phyloP scores from a whole-genome alignment of 345 rosid genomes.

The Hibiscus mutabilis region DNA sequence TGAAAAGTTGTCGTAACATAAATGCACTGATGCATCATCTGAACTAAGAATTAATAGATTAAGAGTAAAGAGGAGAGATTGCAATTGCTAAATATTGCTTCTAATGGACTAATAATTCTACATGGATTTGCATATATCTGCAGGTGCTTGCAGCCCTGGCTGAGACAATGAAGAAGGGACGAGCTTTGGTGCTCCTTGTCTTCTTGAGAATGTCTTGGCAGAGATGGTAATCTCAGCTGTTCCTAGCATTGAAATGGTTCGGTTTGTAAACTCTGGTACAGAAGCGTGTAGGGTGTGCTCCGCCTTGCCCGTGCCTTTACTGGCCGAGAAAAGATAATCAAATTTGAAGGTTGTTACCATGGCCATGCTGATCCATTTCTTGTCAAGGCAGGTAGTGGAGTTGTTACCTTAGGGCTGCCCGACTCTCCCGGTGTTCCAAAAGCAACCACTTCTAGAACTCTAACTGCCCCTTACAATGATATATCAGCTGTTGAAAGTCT shows the following conservation, averaged over 20 bases:
- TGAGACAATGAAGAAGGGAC: slow-evolving; percentile 96
- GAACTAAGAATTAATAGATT: not conserved
- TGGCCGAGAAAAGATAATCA: slow-evolving; percentile 56
- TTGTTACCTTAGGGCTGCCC: slow-evolving; percentile 83
- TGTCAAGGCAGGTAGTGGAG: slow-evolving; percentile 96
- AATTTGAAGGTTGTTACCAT: slow-evolving; percentile 96
- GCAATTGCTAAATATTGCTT: not conserved
- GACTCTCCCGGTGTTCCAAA: slow-evolving; percentile 95
- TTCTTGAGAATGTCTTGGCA: slow-evolving; percentile 76
- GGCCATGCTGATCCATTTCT: slow-evolving; percentile 96
- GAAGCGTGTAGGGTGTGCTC: slow-evolving; percentile 96
- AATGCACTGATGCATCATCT: too few species aligned
- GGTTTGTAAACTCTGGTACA: slow-evolving; percentile 85
- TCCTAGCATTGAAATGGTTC: slow-evolving; percentile 91
- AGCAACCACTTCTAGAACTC: slow-evolving; percentile 74
- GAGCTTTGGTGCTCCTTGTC: slow-evolving; percentile 98
- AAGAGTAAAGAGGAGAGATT: not conserved
- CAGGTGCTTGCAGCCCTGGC: slow-evolving; percentile 82
- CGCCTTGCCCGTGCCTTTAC: slow-evolving; percentile 89
- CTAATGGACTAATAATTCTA: not conserved
- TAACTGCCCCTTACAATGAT: slow-evolving; percentile 74
- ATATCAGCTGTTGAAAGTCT: slow-evolving; percentile 51
- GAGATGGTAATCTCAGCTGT: slow-evolving; percentile 91
- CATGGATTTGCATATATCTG: slow-evolving; percentile 10
- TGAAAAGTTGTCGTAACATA: not conserved